Conservation (phyloP, 2,329 filamentous ascomycete genomes). For the Beauveria medogensis region DNA sequence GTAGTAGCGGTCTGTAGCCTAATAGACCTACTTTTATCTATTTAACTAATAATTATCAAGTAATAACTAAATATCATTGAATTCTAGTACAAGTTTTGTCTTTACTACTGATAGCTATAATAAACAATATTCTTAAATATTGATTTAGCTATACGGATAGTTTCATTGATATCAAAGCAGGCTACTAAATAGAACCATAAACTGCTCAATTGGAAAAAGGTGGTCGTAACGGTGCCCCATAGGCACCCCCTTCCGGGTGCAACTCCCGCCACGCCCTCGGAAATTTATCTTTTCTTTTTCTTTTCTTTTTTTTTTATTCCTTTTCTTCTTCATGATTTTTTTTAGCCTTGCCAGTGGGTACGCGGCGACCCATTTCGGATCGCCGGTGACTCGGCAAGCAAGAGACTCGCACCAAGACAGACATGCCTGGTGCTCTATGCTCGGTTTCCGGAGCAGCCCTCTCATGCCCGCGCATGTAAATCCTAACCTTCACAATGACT, state of each 20-base stretch:
- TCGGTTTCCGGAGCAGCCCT: not conserved
- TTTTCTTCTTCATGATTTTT: not conserved
- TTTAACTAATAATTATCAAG: too few relatives aligned
- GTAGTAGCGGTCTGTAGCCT: too few relatives aligned
- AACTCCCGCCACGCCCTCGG: not conserved
- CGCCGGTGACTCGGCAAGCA: conserved; percentile 7
- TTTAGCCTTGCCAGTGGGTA: not conserved
- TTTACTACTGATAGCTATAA: too few relatives aligned
- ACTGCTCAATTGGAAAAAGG: too few relatives aligned
- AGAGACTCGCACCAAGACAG: not conserved
- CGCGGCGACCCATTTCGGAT: conserved; percentile 4
- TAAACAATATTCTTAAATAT: too few relatives aligned
- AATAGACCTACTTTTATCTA: too few relatives aligned
- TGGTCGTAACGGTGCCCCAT: not conserved
- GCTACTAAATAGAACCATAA: too few relatives aligned
- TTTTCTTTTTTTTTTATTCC: not conserved
- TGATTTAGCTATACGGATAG: too few relatives aligned
- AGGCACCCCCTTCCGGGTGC: conserved; percentile 1
- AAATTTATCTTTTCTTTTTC: not conserved
- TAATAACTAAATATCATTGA: too few relatives aligned
- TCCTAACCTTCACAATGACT: not conserved
- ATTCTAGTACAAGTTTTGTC: too few relatives aligned
- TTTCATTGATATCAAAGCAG: too few relatives aligned
- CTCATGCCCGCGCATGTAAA: not conserved
- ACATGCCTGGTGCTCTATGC: not conserved